Conservation (phyloP, 768 basidiomycete genomes). For the Rhodotorula kratochvilovae region DNA sequence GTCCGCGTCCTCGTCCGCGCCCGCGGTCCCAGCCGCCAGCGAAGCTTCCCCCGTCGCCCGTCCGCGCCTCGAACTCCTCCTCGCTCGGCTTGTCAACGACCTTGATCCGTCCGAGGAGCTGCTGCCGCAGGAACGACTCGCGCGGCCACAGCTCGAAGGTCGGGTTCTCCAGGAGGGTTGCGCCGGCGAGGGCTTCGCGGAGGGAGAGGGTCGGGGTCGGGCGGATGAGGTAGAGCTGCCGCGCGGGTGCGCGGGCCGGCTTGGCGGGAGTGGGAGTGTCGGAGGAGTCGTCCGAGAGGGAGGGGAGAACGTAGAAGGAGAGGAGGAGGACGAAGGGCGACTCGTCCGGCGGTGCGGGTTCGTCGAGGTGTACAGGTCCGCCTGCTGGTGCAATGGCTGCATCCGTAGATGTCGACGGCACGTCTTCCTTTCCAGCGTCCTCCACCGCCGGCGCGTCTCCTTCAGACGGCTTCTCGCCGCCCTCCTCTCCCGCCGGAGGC, state of each 20-base stretch:
- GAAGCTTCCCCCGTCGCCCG: not conserved
- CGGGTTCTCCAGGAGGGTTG: conserved; percentile 32
- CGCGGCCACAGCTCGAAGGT: conserved; percentile 34
- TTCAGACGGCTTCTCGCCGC: not conserved
- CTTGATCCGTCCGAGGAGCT: conserved; percentile 14
- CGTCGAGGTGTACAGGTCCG: not conserved
- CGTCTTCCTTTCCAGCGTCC: not conserved
- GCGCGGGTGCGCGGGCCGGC: not conserved
- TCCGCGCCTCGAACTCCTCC: not conserved
- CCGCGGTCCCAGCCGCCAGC: not conserved
- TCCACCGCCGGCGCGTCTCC: too few species aligned
- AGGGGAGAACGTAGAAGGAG: conserved; percentile 9
- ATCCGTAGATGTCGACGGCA: too few species aligned
- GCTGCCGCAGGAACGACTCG: conserved; percentile 26
- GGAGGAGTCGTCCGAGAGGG: not conserved
- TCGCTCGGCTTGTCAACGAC: conserved; percentile 19
- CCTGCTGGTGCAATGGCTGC: not conserved
- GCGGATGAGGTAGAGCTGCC: not conserved
- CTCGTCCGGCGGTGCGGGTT: not conserved
- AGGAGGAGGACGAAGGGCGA: conserved; percentile 35
- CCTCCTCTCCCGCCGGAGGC: not conserved
- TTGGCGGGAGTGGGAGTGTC: not conserved
- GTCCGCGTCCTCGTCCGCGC: not conserved
- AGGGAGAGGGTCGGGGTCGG: conserved; percentile 3
- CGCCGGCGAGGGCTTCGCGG: conserved; percentile 8